Evolutionary conservation across 2,329 filamentous ascomycete genomes (phyloP).

Genomic region (Elsinoe fawcettii): DNA sequence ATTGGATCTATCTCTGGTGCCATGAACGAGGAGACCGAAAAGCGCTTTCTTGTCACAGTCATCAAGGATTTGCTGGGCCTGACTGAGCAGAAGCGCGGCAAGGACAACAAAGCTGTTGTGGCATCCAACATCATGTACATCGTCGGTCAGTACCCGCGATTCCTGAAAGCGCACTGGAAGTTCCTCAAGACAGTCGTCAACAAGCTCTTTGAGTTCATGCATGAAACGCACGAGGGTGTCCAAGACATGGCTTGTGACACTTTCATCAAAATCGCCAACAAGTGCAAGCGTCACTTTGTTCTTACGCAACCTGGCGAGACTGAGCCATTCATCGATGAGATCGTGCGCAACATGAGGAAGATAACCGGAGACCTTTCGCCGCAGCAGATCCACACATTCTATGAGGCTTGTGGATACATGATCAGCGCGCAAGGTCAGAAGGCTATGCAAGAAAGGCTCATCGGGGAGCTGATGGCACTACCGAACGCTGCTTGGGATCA

Average conservation of each 20-base stretch:
- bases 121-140: conserved; percentile 99
- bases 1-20: conserved; percentile 97
- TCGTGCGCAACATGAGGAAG: conserved; percentile 88
- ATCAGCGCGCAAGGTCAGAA: conserved; percentile 96
- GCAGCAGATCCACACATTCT: conserved; percentile 97
- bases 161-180: conserved; percentile 99
- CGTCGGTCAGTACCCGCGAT: conserved; percentile 95
- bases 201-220: conserved; percentile 99
- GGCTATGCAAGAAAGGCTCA: conserved; percentile 81
- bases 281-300: conserved; percentile 95
- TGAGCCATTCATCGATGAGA: conserved; percentile 97
- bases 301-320: conserved; percentile 87
- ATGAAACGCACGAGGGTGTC: conserved; percentile 97
- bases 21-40: conserved; percentile 99
- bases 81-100: conserved; percentile 98
- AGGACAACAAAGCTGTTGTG: conserved; percentile 98
- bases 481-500: conserved; percentile 93
- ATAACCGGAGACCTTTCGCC: conserved; percentile 93
- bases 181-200: conserved; percentile 99
- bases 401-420: conserved; percentile 98
- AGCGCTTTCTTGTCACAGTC: conserved; percentile 94
- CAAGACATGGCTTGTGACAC: conserved; percentile 99
- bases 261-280: conserved; percentile 98
- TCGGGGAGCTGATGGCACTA: conserved; percentile 84
- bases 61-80: conserved; percentile 96